Percentiles rank a stretch among this genome's conserved stretches.
These are phyloP conservation scores for Psilocybe tampanensis DNA, from an alignment of 768 basidiomycete genomes.

Conservation along the genomic window DNA sequence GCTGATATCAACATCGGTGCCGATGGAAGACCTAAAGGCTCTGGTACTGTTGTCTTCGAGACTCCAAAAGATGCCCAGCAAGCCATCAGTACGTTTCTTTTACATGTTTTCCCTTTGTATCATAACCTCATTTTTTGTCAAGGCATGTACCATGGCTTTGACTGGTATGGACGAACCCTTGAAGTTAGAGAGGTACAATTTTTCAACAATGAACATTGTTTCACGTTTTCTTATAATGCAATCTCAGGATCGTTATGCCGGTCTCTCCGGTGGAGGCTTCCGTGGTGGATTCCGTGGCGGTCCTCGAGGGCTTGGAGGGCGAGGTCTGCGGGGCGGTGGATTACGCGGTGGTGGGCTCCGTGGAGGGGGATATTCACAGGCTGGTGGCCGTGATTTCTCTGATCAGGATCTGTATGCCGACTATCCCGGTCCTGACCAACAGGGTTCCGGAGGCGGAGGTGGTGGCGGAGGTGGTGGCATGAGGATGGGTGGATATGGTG, in stretches of 20 bases:
- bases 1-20: slow-evolving; percentile 95
- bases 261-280: slow-evolving; percentile 72
- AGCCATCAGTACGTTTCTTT: slow-evolving; percentile 79
- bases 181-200: slow-evolving; percentile 89
- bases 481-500: slow-evolving; percentile 39
- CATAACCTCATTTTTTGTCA: neutral
- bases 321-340: slow-evolving; percentile 31
- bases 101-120: neutral
- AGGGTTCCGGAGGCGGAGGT: slow-evolving; percentile 37
- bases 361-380: slow-evolving; percentile 43
- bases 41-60: slow-evolving; percentile 96
- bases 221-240: neutral
- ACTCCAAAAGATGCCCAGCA: slow-evolving; percentile 87
- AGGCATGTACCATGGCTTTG: slow-evolving; percentile 98
- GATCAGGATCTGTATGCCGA: slow-evolving; percentile 91
- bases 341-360: slow-evolving; percentile 24
- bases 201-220: too few species aligned
- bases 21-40: slow-evolving; percentile 93
- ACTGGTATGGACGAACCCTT: slow-evolving; percentile 94
- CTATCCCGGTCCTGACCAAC: slow-evolving; percentile 86
- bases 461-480: slow-evolving; percentile 43
- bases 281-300: slow-evolving; percentile 62
- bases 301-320: slow-evolving; percentile 43
- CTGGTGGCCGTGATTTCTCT: slow-evolving; percentile 75
- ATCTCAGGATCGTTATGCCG: slow-evolving; percentile 82